phyloP scores from a whole-genome alignment of 306 rosid species.

The Myrica gale region DNA sequence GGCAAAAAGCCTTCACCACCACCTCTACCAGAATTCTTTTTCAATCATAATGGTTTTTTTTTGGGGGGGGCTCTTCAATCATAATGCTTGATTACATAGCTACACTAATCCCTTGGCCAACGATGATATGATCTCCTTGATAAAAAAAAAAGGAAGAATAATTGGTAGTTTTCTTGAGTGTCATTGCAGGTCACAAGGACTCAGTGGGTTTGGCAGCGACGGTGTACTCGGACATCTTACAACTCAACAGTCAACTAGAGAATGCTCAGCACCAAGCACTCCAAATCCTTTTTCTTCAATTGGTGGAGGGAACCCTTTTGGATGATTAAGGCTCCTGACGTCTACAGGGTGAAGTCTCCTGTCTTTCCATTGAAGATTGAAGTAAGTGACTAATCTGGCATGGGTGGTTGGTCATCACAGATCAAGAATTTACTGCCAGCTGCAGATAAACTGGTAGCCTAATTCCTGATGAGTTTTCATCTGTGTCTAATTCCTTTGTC shows the following conservation, averaged over 20 bases:
- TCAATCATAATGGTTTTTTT: too few species aligned
- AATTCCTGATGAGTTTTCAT: not conserved
- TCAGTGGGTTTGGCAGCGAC: slow-evolving; percentile 29
- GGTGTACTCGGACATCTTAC: slow-evolving; percentile 31
- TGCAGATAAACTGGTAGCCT: not conserved
- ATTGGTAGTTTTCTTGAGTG: slow-evolving; percentile 9
- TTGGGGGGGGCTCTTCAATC: not conserved
- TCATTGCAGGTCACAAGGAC: slow-evolving; percentile 41
- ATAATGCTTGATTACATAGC: not conserved
- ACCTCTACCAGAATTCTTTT: not conserved
- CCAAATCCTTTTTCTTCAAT: slow-evolving; percentile 33
- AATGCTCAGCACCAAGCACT: slow-evolving; percentile 25
- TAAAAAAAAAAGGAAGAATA: not conserved
- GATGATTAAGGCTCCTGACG: slow-evolving; percentile 24
- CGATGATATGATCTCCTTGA: slow-evolving; percentile 2
- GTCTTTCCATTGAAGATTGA: not conserved
- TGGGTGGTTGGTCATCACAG: not conserved
- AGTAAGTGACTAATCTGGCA: not conserved
- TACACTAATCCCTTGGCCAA: not conserved
- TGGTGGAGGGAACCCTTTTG: slow-evolving; percentile 74
- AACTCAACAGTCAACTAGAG: slow-evolving; percentile 34
- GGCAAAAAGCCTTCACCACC: not conserved
- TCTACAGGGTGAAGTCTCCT: not conserved
- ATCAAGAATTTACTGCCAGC: not conserved
- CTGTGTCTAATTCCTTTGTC: not conserved